Base-by-base conservation (phyloP, 768 basidiomycete species). In the Mycena latifolia region DNA sequence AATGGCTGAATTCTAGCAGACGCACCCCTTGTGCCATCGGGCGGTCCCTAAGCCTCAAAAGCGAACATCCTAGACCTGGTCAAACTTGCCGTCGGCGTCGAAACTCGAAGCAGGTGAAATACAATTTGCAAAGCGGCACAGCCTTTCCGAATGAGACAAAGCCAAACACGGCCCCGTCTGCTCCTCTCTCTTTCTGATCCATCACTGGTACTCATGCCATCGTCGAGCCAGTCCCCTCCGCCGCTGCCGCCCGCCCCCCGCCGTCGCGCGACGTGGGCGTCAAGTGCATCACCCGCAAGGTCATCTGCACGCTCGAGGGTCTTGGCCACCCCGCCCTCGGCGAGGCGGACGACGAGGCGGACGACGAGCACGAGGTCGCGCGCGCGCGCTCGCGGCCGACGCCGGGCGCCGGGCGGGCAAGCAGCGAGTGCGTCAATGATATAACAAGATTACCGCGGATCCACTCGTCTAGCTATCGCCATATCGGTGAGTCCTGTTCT, bases 391-490 rank as follows among this genome's bases (percentile, higher is more conserved):
- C 55, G 57, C 73, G 70, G 60, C 65, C 65, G 25, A 37, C 33
- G 33, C 14, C 14, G n/a, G n/a, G n/a, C n/a, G n/a, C n/a, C 33
- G 33, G 8, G 33, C 33, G 69, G 61, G 66, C n/a, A 54, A 63
- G 39, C 63, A 47, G 29, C 62, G 68, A 28, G 58, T n/a, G n/a
- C n/a, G n/a, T n/a, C n/a, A n/a, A n/a, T n/a, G n/a, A n/a, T 50
- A 5, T 18, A 52, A 20, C 51, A 66, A 98, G 78, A 90, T 98
- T 53, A n/a, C 96, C 96, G 0, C 81, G 96, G 69, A 98, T 98
- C 47, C 96, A 98, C 77, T 92, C 92, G 15, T 93, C 92, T n/a
- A n/a, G n/a, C n/a, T n/a, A n/a, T n/a, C n/a, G n/a, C n/a, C n/a
- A n/a, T 5, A 97, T 97, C 65, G 95, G 95, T 94, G 43, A 61